Base-by-base conservation (phyloP, 768 basidiomycete genomes). In the Pholiota molesta region DNA sequence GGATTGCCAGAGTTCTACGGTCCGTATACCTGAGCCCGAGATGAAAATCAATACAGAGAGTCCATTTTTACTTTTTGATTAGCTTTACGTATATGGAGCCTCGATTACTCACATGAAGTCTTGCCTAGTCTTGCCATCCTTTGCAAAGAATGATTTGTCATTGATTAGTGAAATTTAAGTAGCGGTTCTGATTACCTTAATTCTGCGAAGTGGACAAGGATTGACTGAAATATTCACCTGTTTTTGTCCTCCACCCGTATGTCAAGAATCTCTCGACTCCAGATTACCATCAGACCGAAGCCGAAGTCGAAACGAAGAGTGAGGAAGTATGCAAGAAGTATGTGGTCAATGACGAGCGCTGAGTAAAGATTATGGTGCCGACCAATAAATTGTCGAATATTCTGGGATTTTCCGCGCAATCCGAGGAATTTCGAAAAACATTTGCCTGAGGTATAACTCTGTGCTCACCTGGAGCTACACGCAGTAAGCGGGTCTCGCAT, bases 381-480 rank as follows among this genome's bases (percentile, higher is more conserved):
- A 9, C 42, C n/a, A 44, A 44, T 44, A 6, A 19, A 5, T 17
- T 21, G 42, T 44, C 14, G 16, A 6, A 19, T 44, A 44, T 44
- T 44, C 19, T 44, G 42, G n/a, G 17, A 19, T 21, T 44, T 10
- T 49, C 47, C 47, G n/a, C 47, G 47, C 47, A 49, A 49, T 49
- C 47, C 47, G 47, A 49, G 47, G 47, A 26, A 5, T 49, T 49
- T 49, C 6, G 47, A 19, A n/a, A 19, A 49, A 13, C 35, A 37
- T 10, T 44, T 44, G n/a, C 42, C 13, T 37, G 14, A 37, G 35
- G 13, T 16, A 16, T 5, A 37, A 44, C 42, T 44, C 42, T 44
- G 42, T 49, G 47, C 47, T 49, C 47, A 49, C 47, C 47, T 49
- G 47, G 47, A 13, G 47, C 47, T 49, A 49, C 47, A 49, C 47